These are phyloP conservation scores for Moricandia moricandioides DNA, from an alignment of 345 rosid genomes.

Conservation along the genomic window DNA sequence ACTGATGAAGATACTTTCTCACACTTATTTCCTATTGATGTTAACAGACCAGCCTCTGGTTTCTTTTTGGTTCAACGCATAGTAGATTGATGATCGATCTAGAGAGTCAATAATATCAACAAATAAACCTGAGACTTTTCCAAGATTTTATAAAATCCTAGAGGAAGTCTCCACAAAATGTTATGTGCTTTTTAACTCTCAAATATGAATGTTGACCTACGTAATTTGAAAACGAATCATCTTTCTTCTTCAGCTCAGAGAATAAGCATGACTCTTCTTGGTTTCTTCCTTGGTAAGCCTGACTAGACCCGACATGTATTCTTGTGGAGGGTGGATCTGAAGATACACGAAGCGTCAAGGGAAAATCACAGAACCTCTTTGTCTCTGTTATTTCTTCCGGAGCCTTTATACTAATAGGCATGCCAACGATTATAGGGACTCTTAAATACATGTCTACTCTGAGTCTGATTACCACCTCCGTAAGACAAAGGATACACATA, in stretches of 20 bases:
- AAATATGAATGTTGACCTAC: constrained; percentile 34
- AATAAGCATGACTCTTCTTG: constrained; percentile 58
- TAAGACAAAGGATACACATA: constrained; percentile 69
- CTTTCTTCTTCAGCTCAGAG: constrained; percentile 45
- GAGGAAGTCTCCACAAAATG: constrained; percentile 39
- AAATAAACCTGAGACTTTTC: constrained; percentile 23
- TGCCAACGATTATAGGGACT: constrained; percentile 58
- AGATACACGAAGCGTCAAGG: constrained; percentile 69
- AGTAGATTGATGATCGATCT: not conserved
- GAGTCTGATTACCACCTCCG: constrained; percentile 39
- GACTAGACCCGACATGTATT: constrained; percentile 42
- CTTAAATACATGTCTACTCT: constrained; percentile 36
- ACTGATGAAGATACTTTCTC: not conserved
- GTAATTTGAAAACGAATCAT: constrained; percentile 38
- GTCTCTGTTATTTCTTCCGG: constrained; percentile 40
- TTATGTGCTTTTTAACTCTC: constrained; percentile 51
- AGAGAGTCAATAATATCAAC: constrained; percentile 19
- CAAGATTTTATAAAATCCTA: constrained; percentile 24
- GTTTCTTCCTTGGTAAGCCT: constrained; percentile 36
- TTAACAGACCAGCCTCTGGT: not conserved
- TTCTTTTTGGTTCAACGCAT: not conserved
- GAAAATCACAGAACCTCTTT: constrained; percentile 63
- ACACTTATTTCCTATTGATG: not conserved
- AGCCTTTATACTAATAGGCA: constrained; percentile 56
- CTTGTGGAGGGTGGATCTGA: constrained; percentile 46